Percentiles rank a stretch among this genome's conserved stretches.
phyloP scores from a whole-genome alignment of 2,329 filamentous ascomycete genomes.

The Aspergillus neotritici region DNA sequence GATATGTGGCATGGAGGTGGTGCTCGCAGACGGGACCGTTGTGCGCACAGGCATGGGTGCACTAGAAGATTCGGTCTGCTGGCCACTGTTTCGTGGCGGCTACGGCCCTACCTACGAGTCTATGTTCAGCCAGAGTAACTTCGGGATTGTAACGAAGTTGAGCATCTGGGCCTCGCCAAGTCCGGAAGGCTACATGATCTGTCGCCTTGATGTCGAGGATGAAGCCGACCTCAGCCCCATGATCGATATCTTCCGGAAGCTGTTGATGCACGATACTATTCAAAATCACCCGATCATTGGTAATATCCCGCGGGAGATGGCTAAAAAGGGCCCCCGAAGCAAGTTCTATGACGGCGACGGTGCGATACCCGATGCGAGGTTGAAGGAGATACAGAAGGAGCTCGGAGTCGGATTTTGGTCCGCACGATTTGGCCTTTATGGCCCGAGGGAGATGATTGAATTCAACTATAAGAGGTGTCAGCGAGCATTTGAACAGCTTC shows the following conservation, averaged over 20 bases:
- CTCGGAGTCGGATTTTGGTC: constrained; percentile 9
- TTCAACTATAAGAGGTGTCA: constrained; percentile 14
- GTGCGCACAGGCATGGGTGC: constrained; percentile 10
- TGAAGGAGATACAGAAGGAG: constrained; percentile 3
- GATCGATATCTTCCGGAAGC: neutral
- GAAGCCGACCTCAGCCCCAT: neutral
- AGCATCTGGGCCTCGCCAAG: constrained; percentile 5
- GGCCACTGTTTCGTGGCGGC: neutral
- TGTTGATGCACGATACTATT: too few species aligned
- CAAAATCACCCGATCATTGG: too few species aligned
- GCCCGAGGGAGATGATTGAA: constrained; percentile 9
- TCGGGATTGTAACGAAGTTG: constrained; percentile 16
- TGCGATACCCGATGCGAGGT: neutral
- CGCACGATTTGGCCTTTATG: constrained; percentile 1
- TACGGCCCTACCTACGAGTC: neutral
- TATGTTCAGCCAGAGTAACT: constrained; percentile 14
- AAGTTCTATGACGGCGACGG: neutral
- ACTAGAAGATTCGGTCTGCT: neutral
- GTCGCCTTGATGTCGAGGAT: neutral
- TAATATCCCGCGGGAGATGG: neutral
- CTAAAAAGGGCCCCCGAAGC: neutral
- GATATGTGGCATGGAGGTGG: constrained; percentile 11
- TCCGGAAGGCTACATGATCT: neutral
- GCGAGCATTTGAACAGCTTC: constrained; percentile 23
- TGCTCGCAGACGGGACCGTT: constrained; percentile 7